phyloP scores from a whole-genome alignment of 192 early-diverging fungal species.

The Umbelopsis vinacea region DNA sequence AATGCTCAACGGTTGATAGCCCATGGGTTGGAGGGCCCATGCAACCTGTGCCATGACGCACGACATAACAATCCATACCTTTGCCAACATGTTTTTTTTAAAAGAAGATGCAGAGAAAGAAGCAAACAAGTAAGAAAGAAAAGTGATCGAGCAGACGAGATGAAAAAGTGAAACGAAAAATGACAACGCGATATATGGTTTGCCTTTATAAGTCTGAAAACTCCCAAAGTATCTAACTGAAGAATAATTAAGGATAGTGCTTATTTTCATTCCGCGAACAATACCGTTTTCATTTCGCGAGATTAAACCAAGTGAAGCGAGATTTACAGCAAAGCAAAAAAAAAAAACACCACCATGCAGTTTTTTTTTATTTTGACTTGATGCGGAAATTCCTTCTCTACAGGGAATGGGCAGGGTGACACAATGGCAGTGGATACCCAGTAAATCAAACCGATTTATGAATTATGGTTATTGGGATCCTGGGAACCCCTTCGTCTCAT shows the following conservation, averaged over 20 bases:
- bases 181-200: background rate
- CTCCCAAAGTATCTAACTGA: background rate
- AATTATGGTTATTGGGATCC: background rate
- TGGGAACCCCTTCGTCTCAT: constrained; percentile 19
- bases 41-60: background rate
- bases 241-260: too few species aligned
- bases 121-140: background rate
- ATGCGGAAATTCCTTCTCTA: constrained; percentile 19
- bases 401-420: constrained; percentile 2
- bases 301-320: background rate
- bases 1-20: constrained; percentile 1
- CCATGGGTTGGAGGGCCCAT: background rate
- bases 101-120: background rate
- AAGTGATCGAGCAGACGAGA: background rate
- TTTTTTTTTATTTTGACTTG: background rate
- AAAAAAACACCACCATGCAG: background rate
- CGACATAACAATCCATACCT: background rate
- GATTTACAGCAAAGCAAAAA: background rate
- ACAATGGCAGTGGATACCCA: background rate
- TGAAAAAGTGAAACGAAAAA: too few species aligned
- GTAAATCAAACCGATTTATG: background rate
- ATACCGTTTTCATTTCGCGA: background rate
- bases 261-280: too few species aligned
- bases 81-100: background rate
- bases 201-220: background rate